A percentile compares a stretch with the other conserved stretches of the same genome.
phyloP scores from a whole-genome alignment of 352 stramenopile genomes.

The Pythium myriotylum region DNA sequence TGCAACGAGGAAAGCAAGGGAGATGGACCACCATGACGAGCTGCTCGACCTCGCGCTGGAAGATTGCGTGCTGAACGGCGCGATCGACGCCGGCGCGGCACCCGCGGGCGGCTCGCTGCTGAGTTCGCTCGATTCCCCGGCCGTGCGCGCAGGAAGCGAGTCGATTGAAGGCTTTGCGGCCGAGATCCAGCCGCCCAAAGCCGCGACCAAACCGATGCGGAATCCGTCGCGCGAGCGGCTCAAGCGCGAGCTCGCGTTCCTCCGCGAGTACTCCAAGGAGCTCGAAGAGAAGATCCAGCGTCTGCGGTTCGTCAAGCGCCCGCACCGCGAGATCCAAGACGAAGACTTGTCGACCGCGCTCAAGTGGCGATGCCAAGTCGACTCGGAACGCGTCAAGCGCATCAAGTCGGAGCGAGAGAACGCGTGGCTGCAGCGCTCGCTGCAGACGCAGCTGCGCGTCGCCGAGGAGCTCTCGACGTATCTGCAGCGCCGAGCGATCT shows the following conservation, averaged over 20 bases:
- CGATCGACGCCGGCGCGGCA: no score
- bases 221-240: slow-evolving; percentile 47
- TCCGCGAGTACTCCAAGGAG: slow-evolving; percentile 38
- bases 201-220: slow-evolving; percentile 11
- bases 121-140: neutral
- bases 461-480: slow-evolving; percentile 43
- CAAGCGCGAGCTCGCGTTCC: slow-evolving; percentile 45
- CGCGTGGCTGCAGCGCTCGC: slow-evolving; percentile 32
- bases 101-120: no score
- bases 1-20: no score
- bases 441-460: slow-evolving; percentile 51
- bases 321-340: neutral
- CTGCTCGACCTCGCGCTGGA: slow-evolving; percentile 15
- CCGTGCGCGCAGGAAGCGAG: neutral
- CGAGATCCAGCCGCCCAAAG: neutral
- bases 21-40: neutral
- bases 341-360: no score
- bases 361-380: slow-evolving; percentile 29
- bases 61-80: slow-evolving; percentile 6
- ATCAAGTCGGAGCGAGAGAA: slow-evolving; percentile 47
- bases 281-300: slow-evolving; percentile 35
- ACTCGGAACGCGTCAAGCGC: slow-evolving; percentile 38
- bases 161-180: neutral
- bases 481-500: slow-evolving; percentile 36
- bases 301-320: slow-evolving; percentile 24